These are phyloP conservation scores for Hymenochaete sp. DNA, from an alignment of 1,284 basidiomycete genomes.

Conservation along the genomic window DNA sequence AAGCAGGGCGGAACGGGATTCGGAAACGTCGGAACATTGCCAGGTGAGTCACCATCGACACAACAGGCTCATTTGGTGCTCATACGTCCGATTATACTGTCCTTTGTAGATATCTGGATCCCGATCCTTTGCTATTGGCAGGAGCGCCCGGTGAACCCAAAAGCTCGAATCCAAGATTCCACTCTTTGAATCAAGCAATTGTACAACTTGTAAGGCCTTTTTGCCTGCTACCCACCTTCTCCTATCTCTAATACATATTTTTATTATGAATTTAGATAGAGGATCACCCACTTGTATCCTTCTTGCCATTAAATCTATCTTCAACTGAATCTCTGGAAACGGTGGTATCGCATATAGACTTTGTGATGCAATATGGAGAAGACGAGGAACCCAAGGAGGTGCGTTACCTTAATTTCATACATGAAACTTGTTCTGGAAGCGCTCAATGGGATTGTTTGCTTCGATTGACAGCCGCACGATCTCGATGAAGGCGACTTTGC, in stretches of 20 bases:
- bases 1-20: conserved; percentile 63
- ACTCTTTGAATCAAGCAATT: conserved; percentile 89
- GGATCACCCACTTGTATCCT: conserved; percentile 96
- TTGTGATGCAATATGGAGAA: conserved; percentile 94
- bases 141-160: conserved; percentile 55
- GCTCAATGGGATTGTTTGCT: not conserved
- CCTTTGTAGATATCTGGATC: conserved; percentile 76
- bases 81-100: not conserved
- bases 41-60: conserved; percentile 37
- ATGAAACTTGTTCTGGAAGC: not conserved
- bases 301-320: conserved; percentile 90
- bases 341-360: conserved; percentile 93
- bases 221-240: conserved; percentile 5
- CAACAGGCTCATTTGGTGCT: not conserved
- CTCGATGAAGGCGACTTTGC: conserved; percentile 83
- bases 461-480: conserved; percentile 57
- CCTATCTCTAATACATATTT: conserved; percentile 8
- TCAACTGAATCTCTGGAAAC: conserved; percentile 85
- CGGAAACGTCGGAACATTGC: conserved; percentile 70
- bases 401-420: conserved; percentile 20
- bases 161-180: conserved; percentile 78
- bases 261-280: conserved; percentile 65
- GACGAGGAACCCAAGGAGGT: conserved; percentile 90
- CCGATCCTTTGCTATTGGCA: conserved; percentile 87
- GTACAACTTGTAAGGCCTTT: conserved; percentile 68